Base-by-base conservation (phyloP, 2,329 filamentous ascomycete species). In the Magnaporthiopsis rhizophila region DNA sequence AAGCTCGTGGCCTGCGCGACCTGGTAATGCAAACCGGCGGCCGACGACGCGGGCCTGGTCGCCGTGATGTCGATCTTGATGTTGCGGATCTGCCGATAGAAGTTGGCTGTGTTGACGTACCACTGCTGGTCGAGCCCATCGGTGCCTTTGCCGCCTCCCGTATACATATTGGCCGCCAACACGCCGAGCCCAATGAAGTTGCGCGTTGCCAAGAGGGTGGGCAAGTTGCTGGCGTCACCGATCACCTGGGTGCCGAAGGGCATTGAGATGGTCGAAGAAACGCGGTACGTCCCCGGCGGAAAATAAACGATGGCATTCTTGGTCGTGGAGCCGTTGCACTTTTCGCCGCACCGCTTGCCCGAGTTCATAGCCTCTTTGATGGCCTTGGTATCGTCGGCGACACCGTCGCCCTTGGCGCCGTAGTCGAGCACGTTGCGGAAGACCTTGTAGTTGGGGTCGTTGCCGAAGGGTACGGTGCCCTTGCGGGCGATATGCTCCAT, bases 361-460 rank as follows among this genome's bases (percentile, higher is more conserved):
- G 56, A 28, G 28, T 24, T 60, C 5, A 32, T 60, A 11, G 63
- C 59, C 11, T 28, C 21, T 45, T 92, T 88, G 65, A 94, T 83
- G 18, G 84, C 85, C 11, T 78, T 78, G 1, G 90, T 92, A 72
- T 94, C 91, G 69, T 94, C 91, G 34, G 6, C 8, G 9, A 36
- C 34, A 1, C 34, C 34, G 34, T 36, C 34, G 34, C 34, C 34
- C 34, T 36, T 36, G 34, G 34, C 34, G 34, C 34, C 34, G 34
- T 36, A 36, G 3, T 36, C 34, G 34, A 36, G 5, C 2, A 36
- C 34, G 34, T 36, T 36, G 34, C 34, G 34, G 34, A 36, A 36
- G 8, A 11, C 8, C 34, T 36, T 36, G 34, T 36, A 36, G 34
- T 36, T 7, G 1, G 34, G 34, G 3, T 36, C 34, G 34, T 36